A percentile compares a stretch with the other conserved stretches of the same genome.
Conservation (phyloP, 2,329 filamentous ascomycete species). For the Aspergillus intermedius region DNA sequence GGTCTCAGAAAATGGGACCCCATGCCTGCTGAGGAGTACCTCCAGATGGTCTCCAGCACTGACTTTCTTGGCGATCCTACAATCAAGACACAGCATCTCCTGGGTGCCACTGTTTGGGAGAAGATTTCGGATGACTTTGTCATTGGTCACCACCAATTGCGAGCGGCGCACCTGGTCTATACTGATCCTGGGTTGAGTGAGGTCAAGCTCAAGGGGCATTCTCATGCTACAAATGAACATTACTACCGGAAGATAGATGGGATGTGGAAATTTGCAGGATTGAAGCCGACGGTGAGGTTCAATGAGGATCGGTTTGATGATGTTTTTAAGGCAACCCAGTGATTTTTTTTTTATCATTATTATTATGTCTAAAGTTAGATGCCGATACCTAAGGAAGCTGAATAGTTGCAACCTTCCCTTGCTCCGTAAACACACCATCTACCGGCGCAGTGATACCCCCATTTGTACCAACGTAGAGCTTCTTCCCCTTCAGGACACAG, state of each 20-base stretch:
- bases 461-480: slow-evolving; percentile 19
- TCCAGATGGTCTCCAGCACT: slow-evolving; percentile 52
- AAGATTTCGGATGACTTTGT: slow-evolving; percentile 53
- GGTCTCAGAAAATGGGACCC: slow-evolving; percentile 55
- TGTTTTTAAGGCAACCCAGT: slow-evolving; percentile 38
- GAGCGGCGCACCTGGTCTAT: slow-evolving; percentile 58
- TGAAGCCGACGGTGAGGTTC: slow-evolving; percentile 52
- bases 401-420: slow-evolving; percentile 11
- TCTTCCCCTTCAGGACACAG: slow-evolving; percentile 11
- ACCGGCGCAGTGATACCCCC: slow-evolving; percentile 19
- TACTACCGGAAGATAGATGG: slow-evolving; percentile 54
- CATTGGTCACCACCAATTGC: slow-evolving; percentile 55
- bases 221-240: slow-evolving; percentile 52
- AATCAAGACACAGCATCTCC: slow-evolving; percentile 60
- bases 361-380: neutral
- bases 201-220: slow-evolving; percentile 55
- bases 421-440: slow-evolving; percentile 16
- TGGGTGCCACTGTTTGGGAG: slow-evolving; percentile 55
- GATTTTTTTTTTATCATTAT: neutral
- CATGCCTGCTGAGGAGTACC: slow-evolving; percentile 57
- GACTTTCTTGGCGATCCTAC: slow-evolving; percentile 56
- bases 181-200: slow-evolving; percentile 42
- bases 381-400: neutral
- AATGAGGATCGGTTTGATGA: slow-evolving; percentile 50
- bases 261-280: slow-evolving; percentile 57